A percentile compares a stretch with the other conserved stretches of the same genome.
These are phyloP conservation scores for Lolium perenne DNA, from an alignment of 176 grass and related monocot species.

Conservation along the genomic window DNA sequence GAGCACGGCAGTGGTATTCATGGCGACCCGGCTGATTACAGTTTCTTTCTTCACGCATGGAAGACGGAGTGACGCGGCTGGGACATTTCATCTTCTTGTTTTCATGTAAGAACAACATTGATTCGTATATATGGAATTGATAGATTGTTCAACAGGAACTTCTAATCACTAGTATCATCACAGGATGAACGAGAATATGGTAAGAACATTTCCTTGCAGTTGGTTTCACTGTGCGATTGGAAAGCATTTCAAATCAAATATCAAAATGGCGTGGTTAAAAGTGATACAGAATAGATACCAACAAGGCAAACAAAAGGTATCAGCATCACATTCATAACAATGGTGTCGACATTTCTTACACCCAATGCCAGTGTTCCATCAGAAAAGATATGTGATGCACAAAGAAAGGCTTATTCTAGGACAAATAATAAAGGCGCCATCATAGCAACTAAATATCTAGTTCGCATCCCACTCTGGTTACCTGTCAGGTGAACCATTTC, in stretches of 20 bases:
- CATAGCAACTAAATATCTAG: conserved; percentile 38
- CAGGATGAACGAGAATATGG: not conserved
- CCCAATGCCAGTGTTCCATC: not conserved
- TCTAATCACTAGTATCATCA: not conserved
- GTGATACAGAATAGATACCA: not conserved
- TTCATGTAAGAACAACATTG: conserved; percentile 10
- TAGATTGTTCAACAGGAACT: conserved; percentile 4
- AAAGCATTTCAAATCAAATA: not conserved
- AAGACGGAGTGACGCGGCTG: conserved; percentile 64
- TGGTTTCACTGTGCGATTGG: not conserved
- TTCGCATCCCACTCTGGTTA: not conserved
- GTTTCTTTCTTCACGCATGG: conserved; percentile 90
- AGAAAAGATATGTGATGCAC: conserved; percentile 3
- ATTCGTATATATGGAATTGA: conserved; percentile 15
- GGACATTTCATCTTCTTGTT: not conserved
- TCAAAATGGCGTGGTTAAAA: not conserved
- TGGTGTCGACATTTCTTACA: conserved; percentile 3
- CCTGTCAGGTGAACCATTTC: conserved; percentile 41
- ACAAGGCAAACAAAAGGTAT: conserved; percentile 1
- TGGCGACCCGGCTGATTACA: conserved; percentile 61
- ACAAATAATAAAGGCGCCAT: not conserved
- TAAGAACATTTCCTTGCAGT: not conserved
- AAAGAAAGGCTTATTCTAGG: conserved; percentile 46
- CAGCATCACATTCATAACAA: conserved; percentile 21
- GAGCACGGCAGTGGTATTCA: conserved; percentile 26